These are phyloP conservation scores for Kodamaea arcana DNA, from an alignment of 1,139 yeast species.

Conservation along the genomic window DNA sequence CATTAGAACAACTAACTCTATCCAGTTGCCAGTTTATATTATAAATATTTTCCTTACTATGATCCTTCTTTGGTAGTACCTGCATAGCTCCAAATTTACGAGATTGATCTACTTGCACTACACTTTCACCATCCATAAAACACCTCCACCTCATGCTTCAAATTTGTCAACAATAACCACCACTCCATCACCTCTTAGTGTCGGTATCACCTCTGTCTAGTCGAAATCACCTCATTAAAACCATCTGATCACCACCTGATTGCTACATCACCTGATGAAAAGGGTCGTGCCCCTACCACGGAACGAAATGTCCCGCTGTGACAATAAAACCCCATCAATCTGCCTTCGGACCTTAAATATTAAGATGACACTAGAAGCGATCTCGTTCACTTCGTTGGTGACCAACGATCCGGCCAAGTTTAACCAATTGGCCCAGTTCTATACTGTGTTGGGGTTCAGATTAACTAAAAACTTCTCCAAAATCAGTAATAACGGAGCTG, in stretches of 20 bases:
- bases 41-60: too few species aligned
- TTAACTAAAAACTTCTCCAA: constrained; percentile 53
- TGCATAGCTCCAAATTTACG: background rate
- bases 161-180: too few species aligned
- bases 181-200: too few species aligned
- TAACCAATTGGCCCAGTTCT: constrained; percentile 47
- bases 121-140: background rate
- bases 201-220: too few species aligned
- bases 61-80: too few species aligned
- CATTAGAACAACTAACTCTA: too few species aligned
- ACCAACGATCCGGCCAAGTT: constrained; percentile 49
- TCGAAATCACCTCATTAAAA: too few species aligned
- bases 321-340: background rate
- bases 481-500: constrained; percentile 39
- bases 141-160: too few species aligned
- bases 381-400: constrained; percentile 52
- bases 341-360: background rate
- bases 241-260: background rate
- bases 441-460: constrained; percentile 54
- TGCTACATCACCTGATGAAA: background rate
- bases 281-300: background rate
- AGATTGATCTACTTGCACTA: too few species aligned
- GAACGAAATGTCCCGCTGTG: background rate
- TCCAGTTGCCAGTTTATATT: too few species aligned
- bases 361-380: constrained; percentile 6